A percentile compares a stretch with the other conserved stretches of the same genome.
phyloP scores from a whole-genome alignment of 2,329 filamentous ascomycete genomes.

The Fusarium luffae region DNA sequence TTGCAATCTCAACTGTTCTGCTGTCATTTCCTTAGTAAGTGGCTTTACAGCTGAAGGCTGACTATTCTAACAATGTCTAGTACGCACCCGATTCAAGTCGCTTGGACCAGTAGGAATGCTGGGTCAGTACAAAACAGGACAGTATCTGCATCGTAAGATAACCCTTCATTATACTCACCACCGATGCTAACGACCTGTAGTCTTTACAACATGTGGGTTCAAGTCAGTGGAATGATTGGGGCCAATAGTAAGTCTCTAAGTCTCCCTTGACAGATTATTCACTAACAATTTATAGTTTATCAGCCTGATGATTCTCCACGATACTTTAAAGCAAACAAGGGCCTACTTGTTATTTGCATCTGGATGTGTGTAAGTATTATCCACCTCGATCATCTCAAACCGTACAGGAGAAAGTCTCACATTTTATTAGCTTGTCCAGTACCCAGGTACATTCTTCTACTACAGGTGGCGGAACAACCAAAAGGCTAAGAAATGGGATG shows the following conservation, averaged over 20 bases:
- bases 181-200: conserved; percentile 48
- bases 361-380: conserved; percentile 3
- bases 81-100: background rate
- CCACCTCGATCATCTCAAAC: accelerated
- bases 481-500: conserved; percentile 53
- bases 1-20: background rate
- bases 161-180: too few species aligned
- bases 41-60: background rate
- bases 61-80: background rate
- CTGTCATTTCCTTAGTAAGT: background rate
- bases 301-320: conserved; percentile 50
- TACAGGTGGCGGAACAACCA: conserved; percentile 53
- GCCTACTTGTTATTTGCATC: conserved; percentile 3
- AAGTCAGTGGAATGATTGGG: conserved; percentile 54
- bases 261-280: accelerated
- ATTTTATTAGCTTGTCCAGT: conserved; percentile 48
- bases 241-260: conserved; percentile 48
- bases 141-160: conserved; percentile 55
- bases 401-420: background rate
- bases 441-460: conserved; percentile 53
- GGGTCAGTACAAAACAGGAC: conserved; percentile 60
- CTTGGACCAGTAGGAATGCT: background rate
- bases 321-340: conserved; percentile 53
- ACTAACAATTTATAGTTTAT: conserved; percentile 45
- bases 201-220: conserved; percentile 63